Evolutionary conservation across 306 rosid genomes (phyloP).

Genomic region (Trichosanthes cucumerina): DNA sequence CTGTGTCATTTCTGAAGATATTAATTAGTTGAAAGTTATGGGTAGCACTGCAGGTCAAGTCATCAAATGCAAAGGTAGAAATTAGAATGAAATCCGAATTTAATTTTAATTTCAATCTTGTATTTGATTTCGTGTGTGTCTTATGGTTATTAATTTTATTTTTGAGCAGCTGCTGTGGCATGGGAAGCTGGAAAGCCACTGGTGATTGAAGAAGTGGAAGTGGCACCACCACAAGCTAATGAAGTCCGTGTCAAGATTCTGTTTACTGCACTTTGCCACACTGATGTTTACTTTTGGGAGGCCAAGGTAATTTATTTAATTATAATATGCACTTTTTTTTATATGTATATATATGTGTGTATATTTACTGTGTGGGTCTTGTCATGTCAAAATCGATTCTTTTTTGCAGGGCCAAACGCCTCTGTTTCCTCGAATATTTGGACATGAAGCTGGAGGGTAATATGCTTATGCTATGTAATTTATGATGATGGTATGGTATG

Average conservation of each 20-base stretch:
- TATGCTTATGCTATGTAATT: background rate
- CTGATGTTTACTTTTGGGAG: conserved; percentile 44
- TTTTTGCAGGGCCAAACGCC: conserved; percentile 87
- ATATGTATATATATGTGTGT: too few relatives aligned
- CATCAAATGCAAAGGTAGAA: conserved; percentile 53
- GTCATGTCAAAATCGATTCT: too few relatives aligned
- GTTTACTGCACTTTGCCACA: conserved; percentile 34
- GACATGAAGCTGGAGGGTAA: conserved; percentile 94
- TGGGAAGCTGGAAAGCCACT: conserved; percentile 46
- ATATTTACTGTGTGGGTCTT: too few relatives aligned
- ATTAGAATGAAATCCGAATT: too few relatives aligned
- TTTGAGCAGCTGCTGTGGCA: conserved; percentile 30
- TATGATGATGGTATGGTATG: background rate
- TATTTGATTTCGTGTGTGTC: too few relatives aligned
- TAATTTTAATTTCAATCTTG: too few relatives aligned
- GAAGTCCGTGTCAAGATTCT: conserved; percentile 41
- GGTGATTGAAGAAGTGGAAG: conserved; percentile 37
- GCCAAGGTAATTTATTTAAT: conserved; percentile 22
- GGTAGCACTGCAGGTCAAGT: conserved; percentile 33
- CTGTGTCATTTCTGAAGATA: too few relatives aligned
- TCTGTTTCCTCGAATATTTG: conserved; percentile 75
- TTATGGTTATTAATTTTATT: background rate
- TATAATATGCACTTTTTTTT: too few relatives aligned
- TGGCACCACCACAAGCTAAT: conserved; percentile 34
- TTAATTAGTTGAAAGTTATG: conserved; percentile 12